These are phyloP conservation scores for Cladochytrium replicatum DNA, from an alignment of 192 early-diverging fungal genomes.

Conservation along the genomic window DNA sequence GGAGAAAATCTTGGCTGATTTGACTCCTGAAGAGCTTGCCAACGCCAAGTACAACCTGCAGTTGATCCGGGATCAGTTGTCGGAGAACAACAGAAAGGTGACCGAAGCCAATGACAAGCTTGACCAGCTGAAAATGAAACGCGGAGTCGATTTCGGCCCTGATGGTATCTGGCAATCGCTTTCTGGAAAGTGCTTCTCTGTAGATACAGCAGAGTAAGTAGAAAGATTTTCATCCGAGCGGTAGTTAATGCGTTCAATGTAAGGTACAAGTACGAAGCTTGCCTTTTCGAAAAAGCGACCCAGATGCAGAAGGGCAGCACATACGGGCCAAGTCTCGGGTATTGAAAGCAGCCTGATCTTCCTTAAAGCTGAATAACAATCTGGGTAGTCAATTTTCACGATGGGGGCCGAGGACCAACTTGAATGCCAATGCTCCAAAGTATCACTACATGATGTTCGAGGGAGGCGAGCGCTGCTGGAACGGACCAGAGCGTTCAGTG, in stretches of 20 bases:
- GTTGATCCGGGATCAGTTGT: too few species aligned
- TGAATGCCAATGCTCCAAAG: constrained; percentile 9
- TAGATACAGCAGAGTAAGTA: constrained; percentile 59
- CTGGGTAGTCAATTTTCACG: constrained; percentile 31
- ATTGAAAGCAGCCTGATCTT: constrained; percentile 22
- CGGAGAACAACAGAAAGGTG: too few species aligned
- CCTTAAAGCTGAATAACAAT: too few species aligned
- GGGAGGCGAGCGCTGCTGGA: constrained; percentile 84
- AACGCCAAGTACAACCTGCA: too few species aligned
- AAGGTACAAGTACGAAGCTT: constrained; percentile 62
- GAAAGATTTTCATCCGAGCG: not conserved
- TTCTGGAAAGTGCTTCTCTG: constrained; percentile 56
- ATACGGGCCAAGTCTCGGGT: constrained; percentile 46
- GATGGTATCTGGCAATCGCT: constrained; percentile 59
- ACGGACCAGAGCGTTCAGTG: constrained; percentile 77
- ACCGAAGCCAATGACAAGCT: too few species aligned
- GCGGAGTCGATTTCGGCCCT: constrained; percentile 61
- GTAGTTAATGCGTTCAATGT: not conserved
- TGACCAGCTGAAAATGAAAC: constrained; percentile 37
- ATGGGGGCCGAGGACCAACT: constrained; percentile 35
- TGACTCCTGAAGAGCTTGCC: too few species aligned
- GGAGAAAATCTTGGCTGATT: too few species aligned
- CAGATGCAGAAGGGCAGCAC: constrained; percentile 62
- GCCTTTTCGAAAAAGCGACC: constrained; percentile 63
- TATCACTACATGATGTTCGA: constrained; percentile 58